Evolutionary conservation across 148 eudicot species (phyloP), one percentile per base, ranked within the genome.

Genomic region (Arctostaphylos glauca): DNA sequence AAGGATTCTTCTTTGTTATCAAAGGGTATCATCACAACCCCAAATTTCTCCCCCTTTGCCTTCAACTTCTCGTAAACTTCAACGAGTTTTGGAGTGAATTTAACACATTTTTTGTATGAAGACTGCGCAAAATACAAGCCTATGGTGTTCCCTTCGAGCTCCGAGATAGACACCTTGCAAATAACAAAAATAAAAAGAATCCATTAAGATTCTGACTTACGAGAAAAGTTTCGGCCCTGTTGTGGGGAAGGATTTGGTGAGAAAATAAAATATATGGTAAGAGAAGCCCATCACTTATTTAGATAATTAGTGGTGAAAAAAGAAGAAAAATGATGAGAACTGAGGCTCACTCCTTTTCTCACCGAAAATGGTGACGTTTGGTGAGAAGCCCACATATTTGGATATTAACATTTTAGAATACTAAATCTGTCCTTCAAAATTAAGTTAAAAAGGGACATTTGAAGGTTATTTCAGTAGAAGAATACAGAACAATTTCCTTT

Each of bases 71-170:
- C 67, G 79, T 91, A 90, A 49, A 89, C 84, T 79, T 92, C 88
- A 25, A 88, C 43, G 9, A 92, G 90, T 71, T 76, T 78, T 43
- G 86, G 81, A 41, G 84, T 90, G 67, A 94, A 94, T 6, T 81
- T 82, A 43, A 78, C 47, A 18, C 79, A 76, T 21, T 68, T 86
- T 86, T 38, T 43, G 79, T 21, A 81, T 80, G 81, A 85, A 85
- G 41, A 84, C 70, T 41, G 13, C 13, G 88, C 73, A 79, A 94
- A 94, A 80, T 92, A 91, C 74, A 94, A 83, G 46, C 91, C 94
- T 15, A 94, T 85, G 66, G 85, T 91, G 84, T 89, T 92, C 71
- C 98, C 95, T 83, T 94, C 90, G 59, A 94, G 93, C 82, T 92
- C 90, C 48, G 90, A 78, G 12, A 93, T 83, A 25, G 88, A 86